These are phyloP conservation scores for Thelonectria discophora DNA, from an alignment of 2,329 filamentous ascomycete genomes.

Conservation along the genomic window DNA sequence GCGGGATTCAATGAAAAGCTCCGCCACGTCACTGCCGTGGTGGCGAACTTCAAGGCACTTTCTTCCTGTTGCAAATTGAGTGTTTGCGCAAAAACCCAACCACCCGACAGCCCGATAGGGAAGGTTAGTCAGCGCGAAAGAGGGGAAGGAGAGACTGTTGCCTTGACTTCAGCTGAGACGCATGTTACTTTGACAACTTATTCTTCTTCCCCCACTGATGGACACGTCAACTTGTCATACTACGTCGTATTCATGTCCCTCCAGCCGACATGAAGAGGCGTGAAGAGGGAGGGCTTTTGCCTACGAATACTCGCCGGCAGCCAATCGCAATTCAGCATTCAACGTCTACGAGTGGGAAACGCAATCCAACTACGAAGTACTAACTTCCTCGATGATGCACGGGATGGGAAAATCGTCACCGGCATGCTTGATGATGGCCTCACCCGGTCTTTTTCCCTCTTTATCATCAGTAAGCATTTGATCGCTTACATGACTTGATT, in stretches of 20 bases:
- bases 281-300: not conserved
- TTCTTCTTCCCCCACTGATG: too few species aligned
- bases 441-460: not conserved
- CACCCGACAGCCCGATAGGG: too few species aligned
- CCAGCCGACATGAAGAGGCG: too few species aligned
- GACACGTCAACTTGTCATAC: not conserved
- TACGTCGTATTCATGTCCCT: not conserved
- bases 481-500: not conserved
- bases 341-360: too few species aligned
- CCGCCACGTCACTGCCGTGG: not conserved
- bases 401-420: too few species aligned
- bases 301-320: not conserved
- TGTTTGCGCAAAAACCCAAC: not conserved
- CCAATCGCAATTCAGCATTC: not conserved
- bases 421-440: too few species aligned
- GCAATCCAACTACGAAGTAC: too few species aligned
- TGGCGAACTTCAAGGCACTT: not conserved
- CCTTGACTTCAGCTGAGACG: not conserved
- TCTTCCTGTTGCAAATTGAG: not conserved
- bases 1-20: not conserved
- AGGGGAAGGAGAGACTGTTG: too few species aligned
- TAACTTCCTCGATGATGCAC: too few species aligned
- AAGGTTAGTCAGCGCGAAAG: not conserved
- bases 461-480: not conserved
- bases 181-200: too few species aligned